phyloP scores from a whole-genome alignment of 192 early-diverging fungal genomes.

The Dispira parvispora region DNA sequence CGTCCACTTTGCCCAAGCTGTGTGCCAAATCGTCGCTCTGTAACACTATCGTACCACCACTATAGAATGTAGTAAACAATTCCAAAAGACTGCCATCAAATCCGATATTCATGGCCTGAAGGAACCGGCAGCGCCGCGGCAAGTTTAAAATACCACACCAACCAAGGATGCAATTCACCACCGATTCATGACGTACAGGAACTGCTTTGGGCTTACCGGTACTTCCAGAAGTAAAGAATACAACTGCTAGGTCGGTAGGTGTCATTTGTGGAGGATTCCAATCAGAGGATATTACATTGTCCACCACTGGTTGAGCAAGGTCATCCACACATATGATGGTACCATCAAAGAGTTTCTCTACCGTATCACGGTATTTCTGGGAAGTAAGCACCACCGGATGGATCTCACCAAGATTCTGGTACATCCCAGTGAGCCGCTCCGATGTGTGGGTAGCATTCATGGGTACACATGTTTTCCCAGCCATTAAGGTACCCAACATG shows the following conservation, averaged over 20 bases:
- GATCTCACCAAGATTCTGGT: too few species aligned
- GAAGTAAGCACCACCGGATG: too few species aligned
- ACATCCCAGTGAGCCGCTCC: too few species aligned
- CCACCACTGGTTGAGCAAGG: too few species aligned
- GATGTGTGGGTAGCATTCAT: not conserved
- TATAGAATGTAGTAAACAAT: not conserved
- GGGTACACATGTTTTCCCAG: not conserved
- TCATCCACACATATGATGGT: too few species aligned
- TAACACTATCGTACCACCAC: not conserved
- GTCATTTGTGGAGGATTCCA: too few species aligned
- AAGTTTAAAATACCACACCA: not conserved
- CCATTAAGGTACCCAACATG: not conserved
- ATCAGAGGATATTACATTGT: too few species aligned
- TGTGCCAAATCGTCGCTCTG: not conserved
- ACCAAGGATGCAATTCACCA: not conserved
- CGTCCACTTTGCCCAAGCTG: not conserved
- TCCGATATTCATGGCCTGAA: not conserved
- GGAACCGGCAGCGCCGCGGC: not conserved
- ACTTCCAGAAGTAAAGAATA: not conserved
- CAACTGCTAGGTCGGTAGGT: not conserved
- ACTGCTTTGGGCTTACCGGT: not conserved
- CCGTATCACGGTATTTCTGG: too few species aligned
- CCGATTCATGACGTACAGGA: not conserved
- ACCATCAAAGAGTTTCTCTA: too few species aligned
- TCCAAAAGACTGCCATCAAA: not conserved